Percentiles rank a stretch among this genome's conserved stretches.
Evolutionary conservation across 2,329 filamentous ascomycete genomes (phyloP).

Genomic region (Arthrobotrys iridis): DNA sequence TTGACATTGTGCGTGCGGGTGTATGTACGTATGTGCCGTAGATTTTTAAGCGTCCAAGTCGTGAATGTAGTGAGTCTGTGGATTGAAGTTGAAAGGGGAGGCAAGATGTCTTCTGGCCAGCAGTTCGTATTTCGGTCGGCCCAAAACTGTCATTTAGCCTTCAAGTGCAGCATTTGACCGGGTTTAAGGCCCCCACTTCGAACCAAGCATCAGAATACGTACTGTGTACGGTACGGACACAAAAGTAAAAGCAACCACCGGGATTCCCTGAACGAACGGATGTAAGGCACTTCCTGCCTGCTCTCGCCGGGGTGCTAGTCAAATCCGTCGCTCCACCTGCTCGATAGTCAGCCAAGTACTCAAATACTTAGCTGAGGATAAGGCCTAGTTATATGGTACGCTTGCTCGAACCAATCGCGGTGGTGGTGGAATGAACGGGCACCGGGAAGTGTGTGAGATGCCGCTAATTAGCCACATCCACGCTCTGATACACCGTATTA

Average conservation of each 20-base stretch:
- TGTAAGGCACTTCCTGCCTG: not conserved
- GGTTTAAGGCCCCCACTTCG: too few species aligned
- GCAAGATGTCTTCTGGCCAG: not conserved
- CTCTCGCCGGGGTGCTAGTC: not conserved
- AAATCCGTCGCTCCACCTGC: not conserved
- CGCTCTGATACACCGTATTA: not conserved
- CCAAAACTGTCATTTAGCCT: too few species aligned
- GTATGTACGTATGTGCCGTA: not conserved
- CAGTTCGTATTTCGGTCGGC: too few species aligned
- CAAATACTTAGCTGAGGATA: too few species aligned
- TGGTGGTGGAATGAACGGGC: not conserved
- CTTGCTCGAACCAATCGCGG: too few species aligned
- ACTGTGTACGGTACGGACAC: too few species aligned
- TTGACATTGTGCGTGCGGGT: constrained; percentile 33
- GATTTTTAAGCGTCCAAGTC: too few species aligned
- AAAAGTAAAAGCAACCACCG: too few species aligned
- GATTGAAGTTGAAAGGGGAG: not conserved
- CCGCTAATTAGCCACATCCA: not conserved
- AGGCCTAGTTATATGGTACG: too few species aligned
- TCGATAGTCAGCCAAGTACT: too few species aligned
- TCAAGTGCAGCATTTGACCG: too few species aligned
- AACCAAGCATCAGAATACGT: too few species aligned
- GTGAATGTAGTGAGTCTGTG: not conserved
- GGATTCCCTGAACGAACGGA: constrained; percentile 1
- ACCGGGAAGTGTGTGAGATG: not conserved